phyloP scores from a whole-genome alignment of 768 basidiomycete genomes.

The Hysterangium stoloniferum region DNA sequence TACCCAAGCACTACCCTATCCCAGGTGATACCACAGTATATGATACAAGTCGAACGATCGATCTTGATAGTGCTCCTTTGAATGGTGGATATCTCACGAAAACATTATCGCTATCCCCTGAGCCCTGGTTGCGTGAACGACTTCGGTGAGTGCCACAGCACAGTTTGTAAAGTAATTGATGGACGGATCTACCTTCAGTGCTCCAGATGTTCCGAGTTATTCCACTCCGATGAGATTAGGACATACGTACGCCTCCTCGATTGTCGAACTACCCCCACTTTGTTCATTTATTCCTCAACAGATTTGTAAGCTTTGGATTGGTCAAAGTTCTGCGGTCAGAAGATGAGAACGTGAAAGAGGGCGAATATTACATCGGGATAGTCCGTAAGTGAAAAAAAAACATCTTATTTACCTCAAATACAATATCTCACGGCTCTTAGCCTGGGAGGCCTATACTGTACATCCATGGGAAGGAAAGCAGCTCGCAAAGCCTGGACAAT shows the following conservation, averaged over 20 bases:
- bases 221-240: neutral
- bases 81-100: conserved; percentile 44
- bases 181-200: neutral
- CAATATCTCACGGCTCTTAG: neutral
- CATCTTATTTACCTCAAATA: neutral
- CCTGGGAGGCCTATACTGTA: neutral
- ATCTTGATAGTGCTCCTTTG: conserved; percentile 35
- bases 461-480: conserved; percentile 1
- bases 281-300: neutral
- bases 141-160: conserved; percentile 28
- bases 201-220: neutral
- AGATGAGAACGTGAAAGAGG: neutral
- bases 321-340: conserved; percentile 1
- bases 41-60: conserved; percentile 40
- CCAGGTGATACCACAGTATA: conserved; percentile 36
- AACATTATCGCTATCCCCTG: conserved; percentile 38
- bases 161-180: neutral
- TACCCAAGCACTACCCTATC: conserved; percentile 16
- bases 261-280: neutral
- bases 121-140: conserved; percentile 34
- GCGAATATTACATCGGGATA: neutral
- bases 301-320: neutral
- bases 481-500: neutral
- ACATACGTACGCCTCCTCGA: neutral
- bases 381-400: neutral